Conservation (phyloP, 441 rosid genomes). For the Syzygium malaccense region DNA sequence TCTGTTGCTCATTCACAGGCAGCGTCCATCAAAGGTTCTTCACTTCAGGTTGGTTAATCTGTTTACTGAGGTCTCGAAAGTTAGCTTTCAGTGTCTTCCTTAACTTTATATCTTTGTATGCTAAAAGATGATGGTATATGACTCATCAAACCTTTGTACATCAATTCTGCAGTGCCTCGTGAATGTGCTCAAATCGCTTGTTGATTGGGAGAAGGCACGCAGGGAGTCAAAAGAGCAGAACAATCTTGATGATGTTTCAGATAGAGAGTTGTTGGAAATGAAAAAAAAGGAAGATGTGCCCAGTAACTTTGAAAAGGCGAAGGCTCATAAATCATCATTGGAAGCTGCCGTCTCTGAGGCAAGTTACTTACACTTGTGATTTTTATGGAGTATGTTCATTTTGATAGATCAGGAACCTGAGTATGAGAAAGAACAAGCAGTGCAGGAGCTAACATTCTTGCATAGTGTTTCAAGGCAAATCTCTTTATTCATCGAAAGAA, state of each 20-base stretch:
- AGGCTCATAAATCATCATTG: conserved; percentile 97
- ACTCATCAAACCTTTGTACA: conserved; percentile 18
- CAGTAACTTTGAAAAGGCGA: conserved; percentile 91
- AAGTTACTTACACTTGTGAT: background rate
- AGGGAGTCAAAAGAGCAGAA: conserved; percentile 41
- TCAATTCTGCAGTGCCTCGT: conserved; percentile 76
- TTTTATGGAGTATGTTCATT: background rate
- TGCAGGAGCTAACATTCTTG: background rate
- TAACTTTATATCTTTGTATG: background rate
- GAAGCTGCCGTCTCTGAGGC: conserved; percentile 98
- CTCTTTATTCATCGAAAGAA: background rate
- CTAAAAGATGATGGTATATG: conserved; percentile 12
- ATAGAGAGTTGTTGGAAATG: conserved; percentile 44
- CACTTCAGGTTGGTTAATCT: conserved; percentile 73
- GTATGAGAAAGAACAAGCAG: background rate
- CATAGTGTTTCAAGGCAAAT: background rate
- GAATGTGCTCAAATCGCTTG: conserved; percentile 83
- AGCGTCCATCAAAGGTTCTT: conserved; percentile 76
- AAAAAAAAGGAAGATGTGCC: conserved; percentile 64
- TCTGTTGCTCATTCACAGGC: conserved; percentile 70
- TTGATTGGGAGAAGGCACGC: conserved; percentile 90
- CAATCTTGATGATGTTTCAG: conserved; percentile 42
- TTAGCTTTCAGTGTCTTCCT: background rate
- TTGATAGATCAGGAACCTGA: background rate
- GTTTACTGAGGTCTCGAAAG: conserved; percentile 1